These are phyloP conservation scores for Hypholoma fasciculare DNA, from an alignment of 768 basidiomycete species.

Conservation along the genomic window DNA sequence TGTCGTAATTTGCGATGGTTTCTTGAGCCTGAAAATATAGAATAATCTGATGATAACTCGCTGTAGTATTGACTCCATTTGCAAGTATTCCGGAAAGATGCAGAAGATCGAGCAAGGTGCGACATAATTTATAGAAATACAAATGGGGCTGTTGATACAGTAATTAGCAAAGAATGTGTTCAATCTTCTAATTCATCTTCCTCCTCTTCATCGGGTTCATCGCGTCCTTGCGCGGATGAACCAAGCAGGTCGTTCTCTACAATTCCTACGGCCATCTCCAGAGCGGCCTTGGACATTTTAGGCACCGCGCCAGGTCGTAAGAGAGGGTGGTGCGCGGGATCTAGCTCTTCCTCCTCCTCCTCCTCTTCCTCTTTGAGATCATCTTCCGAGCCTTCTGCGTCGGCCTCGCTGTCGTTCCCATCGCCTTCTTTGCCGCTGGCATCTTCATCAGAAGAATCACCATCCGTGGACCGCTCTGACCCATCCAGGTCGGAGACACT, in stretches of 20 bases:
- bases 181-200: constrained; percentile 27
- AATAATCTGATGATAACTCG: too few species aligned
- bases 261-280: constrained; percentile 67
- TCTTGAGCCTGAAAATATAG: too few species aligned
- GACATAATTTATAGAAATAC: too few species aligned
- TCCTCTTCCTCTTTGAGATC: constrained; percentile 22
- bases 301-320: constrained; percentile 69
- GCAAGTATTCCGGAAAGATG: too few species aligned
- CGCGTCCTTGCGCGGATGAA: constrained; percentile 26
- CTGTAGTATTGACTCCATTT: too few species aligned
- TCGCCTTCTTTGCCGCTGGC: constrained; percentile 2
- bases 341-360: constrained; percentile 40
- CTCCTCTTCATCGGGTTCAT: constrained; percentile 53
- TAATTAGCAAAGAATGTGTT: too few species aligned
- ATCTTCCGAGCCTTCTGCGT: constrained; percentile 18
- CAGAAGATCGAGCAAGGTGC: too few species aligned
- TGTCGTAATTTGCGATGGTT: too few species aligned
- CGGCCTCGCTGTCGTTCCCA: constrained; percentile 31
- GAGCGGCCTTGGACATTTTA: constrained; percentile 62
- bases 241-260: constrained; percentile 51
- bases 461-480: constrained; percentile 31
- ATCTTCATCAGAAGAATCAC: constrained; percentile 23
- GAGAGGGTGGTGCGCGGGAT: constrained; percentile 59
- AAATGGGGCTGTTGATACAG: too few species aligned
- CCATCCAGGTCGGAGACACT: constrained; percentile 35